These are phyloP conservation scores for Moelleriella libera DNA, from an alignment of 2,329 filamentous ascomycete species.

Conservation along the genomic window DNA sequence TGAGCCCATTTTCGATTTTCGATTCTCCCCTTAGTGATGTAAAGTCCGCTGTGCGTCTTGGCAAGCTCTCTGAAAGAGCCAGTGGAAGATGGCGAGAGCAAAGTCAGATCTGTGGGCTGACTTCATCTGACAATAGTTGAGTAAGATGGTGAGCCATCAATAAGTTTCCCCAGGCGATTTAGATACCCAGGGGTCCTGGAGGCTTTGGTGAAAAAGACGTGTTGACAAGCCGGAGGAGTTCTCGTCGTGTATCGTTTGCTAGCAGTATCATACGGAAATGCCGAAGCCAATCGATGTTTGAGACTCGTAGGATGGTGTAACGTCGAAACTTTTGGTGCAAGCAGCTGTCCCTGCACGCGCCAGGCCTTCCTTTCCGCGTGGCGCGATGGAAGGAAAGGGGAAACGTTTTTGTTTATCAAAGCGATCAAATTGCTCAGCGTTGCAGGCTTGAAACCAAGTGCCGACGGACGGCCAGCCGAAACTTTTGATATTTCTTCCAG, in stretches of 20 bases:
- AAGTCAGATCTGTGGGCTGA: neutral
- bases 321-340: neutral
- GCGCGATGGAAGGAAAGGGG: neutral
- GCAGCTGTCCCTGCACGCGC: neutral
- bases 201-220: no score
- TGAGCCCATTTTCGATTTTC: slow-evolving; percentile 2
- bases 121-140: slow-evolving; percentile 2
- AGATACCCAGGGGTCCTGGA: no score
- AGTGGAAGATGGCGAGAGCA: neutral
- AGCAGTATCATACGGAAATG: neutral
- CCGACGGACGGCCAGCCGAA: no score
- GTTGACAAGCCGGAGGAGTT: no score
- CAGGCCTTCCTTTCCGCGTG: no score
- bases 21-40: neutral
- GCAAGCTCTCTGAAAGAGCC: neutral
- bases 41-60: neutral
- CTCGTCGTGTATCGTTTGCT: neutral
- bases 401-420: neutral
- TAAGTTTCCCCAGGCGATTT: neutral
- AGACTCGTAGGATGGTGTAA: neutral
- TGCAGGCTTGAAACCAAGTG: neutral
- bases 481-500: no score
- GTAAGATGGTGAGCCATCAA: slow-evolving; percentile 3
- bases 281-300: neutral
- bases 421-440: neutral